phyloP scores from a whole-genome alignment of 2,329 filamentous ascomycete genomes.

The Bipolaris gigantea region DNA sequence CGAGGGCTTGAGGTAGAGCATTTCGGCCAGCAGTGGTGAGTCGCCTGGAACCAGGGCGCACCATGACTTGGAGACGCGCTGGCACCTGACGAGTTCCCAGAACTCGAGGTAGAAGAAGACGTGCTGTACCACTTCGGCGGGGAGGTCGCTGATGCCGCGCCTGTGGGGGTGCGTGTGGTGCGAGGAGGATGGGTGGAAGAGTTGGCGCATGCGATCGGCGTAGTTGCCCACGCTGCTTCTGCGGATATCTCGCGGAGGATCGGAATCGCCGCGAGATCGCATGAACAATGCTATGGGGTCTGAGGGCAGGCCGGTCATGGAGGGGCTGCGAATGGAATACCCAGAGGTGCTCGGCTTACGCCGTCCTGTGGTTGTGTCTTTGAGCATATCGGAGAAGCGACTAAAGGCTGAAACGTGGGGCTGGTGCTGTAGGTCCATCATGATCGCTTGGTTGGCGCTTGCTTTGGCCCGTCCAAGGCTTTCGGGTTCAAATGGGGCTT shows the following conservation, averaged over 20 bases:
- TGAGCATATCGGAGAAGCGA: conserved; percentile 20
- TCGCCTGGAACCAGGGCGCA: conserved; percentile 14
- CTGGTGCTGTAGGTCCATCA: conserved; percentile 15
- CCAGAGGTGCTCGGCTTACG: conserved; percentile 8
- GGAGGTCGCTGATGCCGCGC: conserved; percentile 11
- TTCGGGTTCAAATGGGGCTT: not conserved
- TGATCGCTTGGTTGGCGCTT: not conserved
- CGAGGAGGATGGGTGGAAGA: conserved; percentile 5
- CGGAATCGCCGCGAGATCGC: conserved; percentile 2
- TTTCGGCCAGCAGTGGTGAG: conserved; percentile 10
- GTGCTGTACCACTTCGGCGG: conserved; percentile 17
- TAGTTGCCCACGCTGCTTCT: conserved; percentile 22
- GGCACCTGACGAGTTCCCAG: conserved; percentile 12
- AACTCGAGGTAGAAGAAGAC: conserved; percentile 17
- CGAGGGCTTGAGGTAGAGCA: conserved; percentile 17
- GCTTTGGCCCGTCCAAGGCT: not conserved
- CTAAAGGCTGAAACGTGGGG: conserved; percentile 17
- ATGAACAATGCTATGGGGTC: not conserved
- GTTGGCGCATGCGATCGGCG: conserved; percentile 19
- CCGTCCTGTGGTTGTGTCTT: conserved; percentile 17
- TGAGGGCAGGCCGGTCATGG: conserved; percentile 2
- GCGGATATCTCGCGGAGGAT: conserved; percentile 4
- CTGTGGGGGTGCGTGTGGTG: not conserved
- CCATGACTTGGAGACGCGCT: conserved; percentile 17
- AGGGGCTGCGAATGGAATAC: conserved; percentile 6